Percentiles rank a stretch among this genome's conserved stretches.
Evolutionary conservation across 2,329 filamentous ascomycete genomes (phyloP).

Genomic region (Ascochyta lentis): DNA sequence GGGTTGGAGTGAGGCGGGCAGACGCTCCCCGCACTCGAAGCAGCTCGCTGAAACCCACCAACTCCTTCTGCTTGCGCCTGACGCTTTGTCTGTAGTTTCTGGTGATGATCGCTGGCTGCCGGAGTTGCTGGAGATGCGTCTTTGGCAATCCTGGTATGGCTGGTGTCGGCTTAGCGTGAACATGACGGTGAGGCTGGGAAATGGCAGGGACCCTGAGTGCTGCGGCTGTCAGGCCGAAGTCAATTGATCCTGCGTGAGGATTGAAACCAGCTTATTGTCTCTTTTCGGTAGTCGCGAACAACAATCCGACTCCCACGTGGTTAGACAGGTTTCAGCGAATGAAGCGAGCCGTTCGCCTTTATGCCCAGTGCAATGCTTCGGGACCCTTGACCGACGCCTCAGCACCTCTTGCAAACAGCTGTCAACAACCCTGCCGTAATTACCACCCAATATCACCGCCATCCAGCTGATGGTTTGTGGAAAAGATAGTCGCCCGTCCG

Average conservation of each 20-base stretch:
- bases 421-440: neutral
- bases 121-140: neutral
- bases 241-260: neutral
- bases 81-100: neutral
- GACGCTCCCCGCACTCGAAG: neutral
- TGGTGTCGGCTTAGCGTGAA: neutral
- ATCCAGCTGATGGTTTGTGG: neutral
- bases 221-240: neutral
- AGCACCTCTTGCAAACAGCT: neutral
- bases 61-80: neutral
- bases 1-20: constrained; percentile 1
- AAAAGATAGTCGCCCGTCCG: neutral
- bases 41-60: neutral
- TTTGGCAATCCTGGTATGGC: neutral
- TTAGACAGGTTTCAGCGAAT: neutral
- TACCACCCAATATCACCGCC: neutral
- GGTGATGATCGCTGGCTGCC: neutral
- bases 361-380: neutral
- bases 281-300: neutral
- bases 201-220: neutral
- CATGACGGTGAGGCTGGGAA: neutral
- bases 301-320: neutral
- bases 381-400: neutral
- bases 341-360: neutral
- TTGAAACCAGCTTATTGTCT: neutral